These are phyloP conservation scores for Hypomontagnella submonticulosa DNA, from an alignment of 495 filamentous ascomycete genomes.

Conservation along the genomic window DNA sequence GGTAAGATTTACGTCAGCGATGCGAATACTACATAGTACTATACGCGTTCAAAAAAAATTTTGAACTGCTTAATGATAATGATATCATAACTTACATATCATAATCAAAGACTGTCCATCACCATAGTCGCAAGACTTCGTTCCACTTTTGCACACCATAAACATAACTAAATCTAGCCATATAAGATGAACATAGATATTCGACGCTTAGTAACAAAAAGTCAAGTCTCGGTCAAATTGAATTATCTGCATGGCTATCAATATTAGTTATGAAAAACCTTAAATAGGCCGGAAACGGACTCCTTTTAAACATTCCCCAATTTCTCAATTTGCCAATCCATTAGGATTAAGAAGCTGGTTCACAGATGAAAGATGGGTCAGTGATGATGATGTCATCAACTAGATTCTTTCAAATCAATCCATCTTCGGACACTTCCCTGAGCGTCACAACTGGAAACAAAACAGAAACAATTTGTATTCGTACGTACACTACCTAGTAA, in stretches of 20 bases:
- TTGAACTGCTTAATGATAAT: conserved; percentile 1
- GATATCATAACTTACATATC: conserved; percentile 33
- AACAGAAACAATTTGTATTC: no score
- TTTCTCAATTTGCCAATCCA: no score
- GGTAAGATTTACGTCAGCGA: conserved; percentile 15
- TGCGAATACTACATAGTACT: conserved; percentile 8
- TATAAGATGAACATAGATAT: conserved; percentile 27
- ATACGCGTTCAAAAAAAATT: neutral
- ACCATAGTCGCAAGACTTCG: conserved; percentile 17
- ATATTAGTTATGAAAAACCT: no score
- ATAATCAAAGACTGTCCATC: conserved; percentile 32
- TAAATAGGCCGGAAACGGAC: no score
- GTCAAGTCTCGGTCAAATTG: neutral
- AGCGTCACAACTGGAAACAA: no score
- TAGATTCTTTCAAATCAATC: neutral
- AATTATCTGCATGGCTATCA: no score
- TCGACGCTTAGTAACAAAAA: conserved; percentile 1
- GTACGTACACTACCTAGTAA: no score
- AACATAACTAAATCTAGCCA: conserved; percentile 26
- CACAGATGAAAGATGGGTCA: no score
- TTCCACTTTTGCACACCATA: conserved; percentile 21
- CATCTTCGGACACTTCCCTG: neutral
- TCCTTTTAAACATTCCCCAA: no score
- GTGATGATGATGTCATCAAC: no score
- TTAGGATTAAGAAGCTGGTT: no score